Base-by-base conservation (phyloP, 2,329 filamentous ascomycete species). In the Trichoderma atrobrunneum region DNA sequence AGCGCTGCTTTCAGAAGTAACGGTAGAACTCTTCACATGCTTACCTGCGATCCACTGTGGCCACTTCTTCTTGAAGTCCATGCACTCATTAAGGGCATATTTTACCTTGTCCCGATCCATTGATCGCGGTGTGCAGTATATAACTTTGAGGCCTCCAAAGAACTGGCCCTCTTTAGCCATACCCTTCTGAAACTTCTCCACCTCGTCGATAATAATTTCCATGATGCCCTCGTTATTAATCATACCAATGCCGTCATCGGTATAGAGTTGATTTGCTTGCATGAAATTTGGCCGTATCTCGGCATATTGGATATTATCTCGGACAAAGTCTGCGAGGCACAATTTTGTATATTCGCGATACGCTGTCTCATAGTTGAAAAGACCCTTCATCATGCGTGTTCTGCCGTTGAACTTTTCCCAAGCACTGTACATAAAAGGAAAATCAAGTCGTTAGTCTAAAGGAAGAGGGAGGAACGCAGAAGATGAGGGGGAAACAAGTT, bases 281-380 rank as follows among this genome's bases (percentile, higher is more conserved):
- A 92, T 88, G 57, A 93, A 89, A 80, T 92, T 93, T 3, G 90
- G 90, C 32, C 91, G 86, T 54, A 93, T 87, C 80, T 93, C 91
- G 32, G 90, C 90, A 76, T 92, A 93, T 80, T 91, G 90, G 74
- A 93, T 90, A 57, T 88, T 88, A 77, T 93, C 90, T 7, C 83
- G 77, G 26, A 89, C 86, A 78, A 93, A 90, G 73, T 89, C 87
- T 72, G 89, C 82, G 12, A 92, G 87, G 24, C 88, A 89, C 3
- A 82, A 78, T 11, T 83, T 81, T 3, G 90, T 91, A 75, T 93
- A 93, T 78, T 81, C 83, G 61, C 83, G 82, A 77, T 90, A 92
- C 4, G 90, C 89, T 4, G 83, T 84, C 77, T 89, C 86, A 75
- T 92, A 92, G 77, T 91, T 91, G 76, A 92, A 87, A 0, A 93